Percentiles rank a stretch among this genome's conserved stretches.
These are phyloP conservation scores for Penicillium sp. DNA, from an alignment of 2,329 filamentous ascomycete genomes.

Conservation along the genomic window DNA sequence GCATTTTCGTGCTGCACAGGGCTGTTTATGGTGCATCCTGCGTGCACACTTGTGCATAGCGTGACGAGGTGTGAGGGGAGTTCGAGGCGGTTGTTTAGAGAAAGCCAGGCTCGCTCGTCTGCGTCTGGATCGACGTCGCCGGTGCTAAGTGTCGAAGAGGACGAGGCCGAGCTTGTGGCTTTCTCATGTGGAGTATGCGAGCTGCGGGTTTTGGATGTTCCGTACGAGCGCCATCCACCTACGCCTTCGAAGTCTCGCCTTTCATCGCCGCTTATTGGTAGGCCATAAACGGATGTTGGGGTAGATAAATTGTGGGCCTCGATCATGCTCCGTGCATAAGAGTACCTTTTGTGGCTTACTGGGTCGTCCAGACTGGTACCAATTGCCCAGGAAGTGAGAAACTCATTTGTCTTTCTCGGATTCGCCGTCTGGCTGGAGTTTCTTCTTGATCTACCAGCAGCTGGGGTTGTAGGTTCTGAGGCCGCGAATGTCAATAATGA, in stretches of 20 bases:
- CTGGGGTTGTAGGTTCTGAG: constrained; percentile 29
- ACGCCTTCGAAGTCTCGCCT: constrained; percentile 46
- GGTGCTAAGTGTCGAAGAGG: constrained; percentile 23
- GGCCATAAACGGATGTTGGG: constrained; percentile 13
- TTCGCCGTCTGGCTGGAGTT: constrained; percentile 24
- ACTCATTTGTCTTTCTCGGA: constrained; percentile 11
- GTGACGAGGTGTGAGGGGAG: constrained; percentile 34
- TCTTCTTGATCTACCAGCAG: constrained; percentile 19
- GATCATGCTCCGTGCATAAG: constrained; percentile 19
- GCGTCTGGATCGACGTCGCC: constrained; percentile 15
- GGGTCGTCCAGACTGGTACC: constrained; percentile 6
- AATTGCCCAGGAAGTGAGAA: constrained; percentile 5
- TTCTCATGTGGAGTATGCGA: constrained; percentile 10
- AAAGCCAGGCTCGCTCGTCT: constrained; percentile 37
- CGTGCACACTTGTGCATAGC: constrained; percentile 11
- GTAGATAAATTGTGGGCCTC: constrained; percentile 20
- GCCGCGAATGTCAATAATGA: constrained; percentile 32
- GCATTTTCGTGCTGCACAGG: constrained; percentile 6
- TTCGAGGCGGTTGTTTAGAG: constrained; percentile 39
- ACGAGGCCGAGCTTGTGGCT: constrained; percentile 23
- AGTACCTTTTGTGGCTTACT: constrained; percentile 13
- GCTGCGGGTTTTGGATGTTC: constrained; percentile 15
- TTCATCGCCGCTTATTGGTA: constrained; percentile 33
- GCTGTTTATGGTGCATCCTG: constrained; percentile 9
- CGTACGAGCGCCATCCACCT: constrained; percentile 39